Conservation (phyloP, 495 filamentous ascomycete genomes). For the Penicillium goetzii region DNA sequence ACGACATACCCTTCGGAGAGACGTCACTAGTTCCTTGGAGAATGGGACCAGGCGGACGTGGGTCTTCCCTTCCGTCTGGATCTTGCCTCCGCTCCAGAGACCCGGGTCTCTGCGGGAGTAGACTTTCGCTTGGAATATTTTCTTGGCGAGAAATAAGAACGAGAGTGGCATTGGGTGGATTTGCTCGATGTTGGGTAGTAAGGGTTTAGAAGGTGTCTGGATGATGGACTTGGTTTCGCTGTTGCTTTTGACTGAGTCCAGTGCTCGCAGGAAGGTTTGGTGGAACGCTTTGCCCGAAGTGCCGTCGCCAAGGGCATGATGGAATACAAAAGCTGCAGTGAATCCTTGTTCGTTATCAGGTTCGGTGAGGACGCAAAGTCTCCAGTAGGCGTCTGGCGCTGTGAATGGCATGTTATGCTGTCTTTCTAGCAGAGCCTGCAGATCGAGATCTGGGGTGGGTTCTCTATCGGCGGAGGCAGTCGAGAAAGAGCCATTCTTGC, state of each 20-base stretch:
- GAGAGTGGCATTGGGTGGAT: conserved; percentile 35
- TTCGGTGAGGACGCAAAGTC: conserved; percentile 37
- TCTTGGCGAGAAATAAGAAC: conserved; percentile 26
- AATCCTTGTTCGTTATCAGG: conserved; percentile 27
- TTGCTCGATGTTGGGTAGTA: conserved; percentile 37
- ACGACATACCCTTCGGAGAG: conserved; percentile 33
- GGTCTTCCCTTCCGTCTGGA: conserved; percentile 28
- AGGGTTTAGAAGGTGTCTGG: conserved; percentile 30
- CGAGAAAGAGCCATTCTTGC: conserved; percentile 12
- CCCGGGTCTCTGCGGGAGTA: conserved; percentile 25
- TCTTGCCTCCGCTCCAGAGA: conserved; percentile 33
- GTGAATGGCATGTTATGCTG: conserved; percentile 44
- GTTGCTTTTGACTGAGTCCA: conserved; percentile 23
- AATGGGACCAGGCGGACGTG: conserved; percentile 27
- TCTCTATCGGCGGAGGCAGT: conserved; percentile 20
- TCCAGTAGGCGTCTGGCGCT: conserved; percentile 43
- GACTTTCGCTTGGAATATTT: conserved; percentile 36
- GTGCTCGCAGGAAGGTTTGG: conserved; percentile 33
- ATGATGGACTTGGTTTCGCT: conserved; percentile 32
- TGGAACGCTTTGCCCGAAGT: conserved; percentile 44
- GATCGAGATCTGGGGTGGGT: conserved; percentile 29
- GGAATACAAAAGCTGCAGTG: conserved; percentile 45
- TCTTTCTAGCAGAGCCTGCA: conserved; percentile 39
- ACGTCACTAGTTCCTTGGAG: conserved; percentile 22
- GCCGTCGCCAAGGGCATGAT: conserved; percentile 43